Evolutionary conservation across 2,329 filamentous ascomycete genomes (phyloP), one percentile per base, ranked within the genome.

Genomic region (Dothideomycetes sp.): DNA sequence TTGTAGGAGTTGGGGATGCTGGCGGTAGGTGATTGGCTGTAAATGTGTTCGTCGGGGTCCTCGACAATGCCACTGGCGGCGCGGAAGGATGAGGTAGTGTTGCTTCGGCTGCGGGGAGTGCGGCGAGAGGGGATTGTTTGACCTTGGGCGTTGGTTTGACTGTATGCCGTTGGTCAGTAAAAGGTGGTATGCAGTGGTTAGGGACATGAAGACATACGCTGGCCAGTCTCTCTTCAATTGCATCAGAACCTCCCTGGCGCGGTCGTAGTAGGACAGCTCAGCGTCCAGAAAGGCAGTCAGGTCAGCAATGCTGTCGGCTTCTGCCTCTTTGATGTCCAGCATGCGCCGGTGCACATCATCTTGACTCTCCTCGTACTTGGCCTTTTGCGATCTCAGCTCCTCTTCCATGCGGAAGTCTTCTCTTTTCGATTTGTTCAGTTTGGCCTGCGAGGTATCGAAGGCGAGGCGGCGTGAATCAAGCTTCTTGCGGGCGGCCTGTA

Each of bases 391-490:
- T 41, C 89, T 82, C 39, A 94, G 74, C 61, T 96, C 89, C 57
- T 96, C 89, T 60, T 96, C 91, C 41, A 91, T 73, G 46, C 86
- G 75, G 65, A 91, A 94, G 58, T 96, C 89, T 54, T 96, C 89
- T 53, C 81, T 86, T 67, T 94, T 94, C 17, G 82, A 79, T 62
- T 94, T 95, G 55, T 93, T 81, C 76, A 94, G 79, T 68, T 94
- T 95, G 47, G 78, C 77, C 35, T 86, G 78, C 45, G 84, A 88
- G 24, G 89, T 82, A 58, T 96, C 89, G 60, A 94, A 95, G 47
- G 87, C 87, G 42, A 96, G 70, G 44, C 89, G 78, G 43, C 89
- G 80, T 54, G 70, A 84, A 59, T 96, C 91, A 48, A 96, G 81
- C 75, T 94, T 95, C 75, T 91, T 95, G 56, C 89, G 82, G 37